Evolutionary conservation across 2,329 filamentous ascomycete species (phyloP).

Genomic region (Talaromyces sp.): DNA sequence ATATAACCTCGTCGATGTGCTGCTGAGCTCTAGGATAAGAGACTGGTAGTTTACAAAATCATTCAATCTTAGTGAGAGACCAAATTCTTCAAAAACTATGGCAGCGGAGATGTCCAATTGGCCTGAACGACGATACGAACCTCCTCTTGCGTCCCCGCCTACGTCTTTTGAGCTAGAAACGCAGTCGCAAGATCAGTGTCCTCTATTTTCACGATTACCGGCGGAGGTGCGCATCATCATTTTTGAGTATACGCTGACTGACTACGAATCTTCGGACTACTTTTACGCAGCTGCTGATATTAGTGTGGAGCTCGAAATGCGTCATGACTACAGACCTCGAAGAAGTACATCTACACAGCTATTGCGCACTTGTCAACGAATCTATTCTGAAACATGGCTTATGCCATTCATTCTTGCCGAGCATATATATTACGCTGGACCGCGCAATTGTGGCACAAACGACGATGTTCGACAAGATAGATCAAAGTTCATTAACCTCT

Average conservation of each 20-base stretch:
- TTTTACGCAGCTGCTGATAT: background rate
- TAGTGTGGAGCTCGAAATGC: background rate
- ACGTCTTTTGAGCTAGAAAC: background rate
- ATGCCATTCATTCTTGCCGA: background rate
- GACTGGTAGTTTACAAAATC: too few relatives aligned
- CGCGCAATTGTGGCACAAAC: background rate
- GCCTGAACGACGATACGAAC: background rate
- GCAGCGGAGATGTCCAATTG: too few relatives aligned
- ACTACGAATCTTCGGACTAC: background rate
- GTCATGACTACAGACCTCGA: background rate
- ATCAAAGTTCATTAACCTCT: background rate
- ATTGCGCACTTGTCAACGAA: slow-evolving; percentile 48
- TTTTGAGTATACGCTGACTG: background rate
- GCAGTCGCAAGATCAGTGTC: background rate
- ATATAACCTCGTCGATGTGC: background rate
- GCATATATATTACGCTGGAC: background rate
- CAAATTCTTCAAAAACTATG: background rate
- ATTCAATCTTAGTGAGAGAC: background rate
- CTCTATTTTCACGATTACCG: background rate
- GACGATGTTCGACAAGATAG: background rate
- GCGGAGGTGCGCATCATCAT: background rate
- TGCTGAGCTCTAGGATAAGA: background rate
- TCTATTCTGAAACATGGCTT: slow-evolving; percentile 33
- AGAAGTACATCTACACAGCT: slow-evolving; percentile 43
- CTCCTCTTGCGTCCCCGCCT: background rate